Conservation (phyloP, 805 yeast genomes). For the Wickerhamomyces bovis region DNA sequence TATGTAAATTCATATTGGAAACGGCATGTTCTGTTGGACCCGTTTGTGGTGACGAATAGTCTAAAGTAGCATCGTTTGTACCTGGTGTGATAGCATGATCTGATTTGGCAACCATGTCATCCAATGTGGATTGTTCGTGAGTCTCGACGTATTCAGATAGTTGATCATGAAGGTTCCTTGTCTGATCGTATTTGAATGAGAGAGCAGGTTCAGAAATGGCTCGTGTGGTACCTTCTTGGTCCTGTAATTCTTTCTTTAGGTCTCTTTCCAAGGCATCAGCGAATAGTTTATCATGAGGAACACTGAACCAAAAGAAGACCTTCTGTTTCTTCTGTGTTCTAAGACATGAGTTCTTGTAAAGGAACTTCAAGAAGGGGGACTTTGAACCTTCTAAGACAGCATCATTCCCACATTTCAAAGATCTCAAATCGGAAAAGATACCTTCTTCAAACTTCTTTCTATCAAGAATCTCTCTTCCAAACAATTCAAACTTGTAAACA, state of each 20-base stretch:
- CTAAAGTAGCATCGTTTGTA: background rate
- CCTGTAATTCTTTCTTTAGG: constrained; percentile 63
- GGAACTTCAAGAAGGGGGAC: constrained; percentile 75
- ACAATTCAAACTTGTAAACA: constrained; percentile 80
- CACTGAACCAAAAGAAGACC: constrained; percentile 94
- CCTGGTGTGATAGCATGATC: background rate
- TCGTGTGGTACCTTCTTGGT: constrained; percentile 63
- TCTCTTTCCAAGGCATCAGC: constrained; percentile 93
- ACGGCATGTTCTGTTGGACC: background rate
- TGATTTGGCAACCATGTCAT: background rate
- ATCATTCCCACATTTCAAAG: constrained; percentile 78
- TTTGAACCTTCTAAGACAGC: constrained; percentile 85
- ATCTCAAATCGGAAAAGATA: constrained; percentile 82
- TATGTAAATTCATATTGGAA: constrained; percentile 1
- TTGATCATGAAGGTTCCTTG: constrained; percentile 48
- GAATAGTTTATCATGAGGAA: constrained; percentile 87
- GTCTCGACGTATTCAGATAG: constrained; percentile 34
- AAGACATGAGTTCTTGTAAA: constrained; percentile 80
- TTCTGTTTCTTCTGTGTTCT: constrained; percentile 96
- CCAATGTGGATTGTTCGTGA: constrained; percentile 16
- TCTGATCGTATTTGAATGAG: constrained; percentile 62
- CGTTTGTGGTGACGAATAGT: background rate
- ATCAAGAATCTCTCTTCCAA: constrained; percentile 80
- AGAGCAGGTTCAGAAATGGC: constrained; percentile 74
- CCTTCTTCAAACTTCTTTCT: constrained; percentile 97